Base-by-base conservation (phyloP, 305 asterid genomes). In the Fraxinus velutina region DNA sequence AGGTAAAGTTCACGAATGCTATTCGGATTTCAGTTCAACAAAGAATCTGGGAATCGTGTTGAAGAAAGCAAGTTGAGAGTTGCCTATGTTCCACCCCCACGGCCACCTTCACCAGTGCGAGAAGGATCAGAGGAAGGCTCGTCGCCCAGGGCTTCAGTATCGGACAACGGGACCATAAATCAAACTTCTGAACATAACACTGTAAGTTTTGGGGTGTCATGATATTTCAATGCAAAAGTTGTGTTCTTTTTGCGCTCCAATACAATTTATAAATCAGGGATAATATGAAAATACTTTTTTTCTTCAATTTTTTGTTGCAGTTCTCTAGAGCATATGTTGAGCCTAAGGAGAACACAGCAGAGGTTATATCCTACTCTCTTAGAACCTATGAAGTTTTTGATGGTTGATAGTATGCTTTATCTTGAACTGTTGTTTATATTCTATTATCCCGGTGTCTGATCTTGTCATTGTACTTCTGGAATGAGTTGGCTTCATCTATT, bases 91-190 rank as follows among this genome's bases (percentile, higher is more conserved):
- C 85, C 92, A 30, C 97, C 97, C 52, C 93, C 89, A 36, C 97
- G 83, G 80, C 98, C 93, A 62, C 97, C 99, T 80, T 96, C 98
- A 33, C 98, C 98, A 5, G 99, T 96, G 75, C 88, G 87, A 55
- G 99, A 96, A 90, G 98, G 97, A 52, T 94, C 98, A 2, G 98
- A 94, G 87, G 99, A 94, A 89, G 98, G 98, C 80, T 90, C 98
- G 37, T 94, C 99, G 3, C 97, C 99, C 0, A 89, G 97, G 87
- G 97, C 94, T 52, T 96, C 98, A n/a, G 90, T 94, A 44, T 95
- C 98, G 4, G 97, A 96, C 79, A 96, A 93, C 78, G 97, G 96
- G 78, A 87, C 84, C 15, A 80, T 89, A 68, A 90, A 87, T 87
- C 92, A 87, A 86, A 75, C 90, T 80, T 81, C 93, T 77, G 99